Base-by-base conservation (phyloP, 257 asterid genomes). In the Solanum boliviense region DNA sequence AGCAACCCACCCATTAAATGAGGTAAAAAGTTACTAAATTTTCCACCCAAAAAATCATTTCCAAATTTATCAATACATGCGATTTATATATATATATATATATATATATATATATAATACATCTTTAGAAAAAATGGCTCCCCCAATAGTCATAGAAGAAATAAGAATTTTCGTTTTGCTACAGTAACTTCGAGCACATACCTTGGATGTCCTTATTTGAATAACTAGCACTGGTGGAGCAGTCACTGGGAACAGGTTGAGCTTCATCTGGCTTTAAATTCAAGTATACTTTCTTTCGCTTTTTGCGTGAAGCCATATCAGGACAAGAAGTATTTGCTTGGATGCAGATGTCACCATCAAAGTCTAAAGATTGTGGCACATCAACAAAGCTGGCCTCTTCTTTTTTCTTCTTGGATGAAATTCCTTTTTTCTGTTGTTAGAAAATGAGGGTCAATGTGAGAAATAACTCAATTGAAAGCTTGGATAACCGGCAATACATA, bases 341-440 rank as follows among this genome's bases (percentile, higher is more conserved):
- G 83, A 46, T 36, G 75, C 88, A 44, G 58, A 48, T 32, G 21
- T 76, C 67, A 32, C 56, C 71, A 48, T 67, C 90, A 18, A 88
- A 86, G 78, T 87, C 84, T 83, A 36, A 29, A 20, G 89, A 46
- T 25, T 87, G 82, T 18, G 89, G 38, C 87, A 60, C 32, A 71
- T 86, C 91, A 62, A 38, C 91, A 60, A 83, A 85, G 32, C 88
- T 93, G 2, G 82, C 27, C 62, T 88, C 94, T 10, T 35, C 90
- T 58, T 92, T 93, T 46, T 85, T 87, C 84, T 89, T 90, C 91
- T 93, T 94, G 65, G 93, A 91, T 86, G 88, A 91, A 84, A 96
- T 94, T 90, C 96, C 98, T 90, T 92, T 92, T 44, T 56, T 84
- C 98, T 95, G 94, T 86, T 89, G 87, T 83, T 85, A 60, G 75